Percentiles rank a stretch among this genome's conserved stretches.
These are phyloP conservation scores for Aspergillus ruber DNA, from an alignment of 2,329 filamentous ascomycete genomes.

Conservation along the genomic window DNA sequence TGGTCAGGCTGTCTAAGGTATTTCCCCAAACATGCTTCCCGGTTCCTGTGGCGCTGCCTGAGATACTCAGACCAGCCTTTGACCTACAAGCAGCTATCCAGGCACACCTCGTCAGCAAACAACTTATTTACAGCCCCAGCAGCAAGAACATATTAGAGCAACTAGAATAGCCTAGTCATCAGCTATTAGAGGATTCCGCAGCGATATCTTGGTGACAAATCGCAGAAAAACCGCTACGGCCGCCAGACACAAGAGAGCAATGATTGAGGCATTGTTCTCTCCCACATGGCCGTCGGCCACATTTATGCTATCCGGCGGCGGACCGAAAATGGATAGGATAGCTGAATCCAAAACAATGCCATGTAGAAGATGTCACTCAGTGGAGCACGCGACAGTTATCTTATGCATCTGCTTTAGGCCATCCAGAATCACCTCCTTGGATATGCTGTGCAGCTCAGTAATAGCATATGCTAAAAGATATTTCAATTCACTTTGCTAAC, in stretches of 20 bases:
- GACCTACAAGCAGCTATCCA: not conserved
- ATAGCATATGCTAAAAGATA: no score
- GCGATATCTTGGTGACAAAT: conserved; percentile 5
- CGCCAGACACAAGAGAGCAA: conserved; percentile 5
- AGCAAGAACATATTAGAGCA: conserved; percentile 4
- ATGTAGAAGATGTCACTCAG: no score
- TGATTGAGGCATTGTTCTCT: conserved; percentile 7
- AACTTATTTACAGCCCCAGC: no score
- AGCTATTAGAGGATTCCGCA: conserved; percentile 6
- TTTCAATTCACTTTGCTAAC: no score
- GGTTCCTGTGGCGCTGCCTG: not conserved
- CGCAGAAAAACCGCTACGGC: conserved; percentile 8
- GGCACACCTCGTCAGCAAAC: not conserved
- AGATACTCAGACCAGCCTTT: conserved; percentile 3
- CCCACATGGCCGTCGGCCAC: conserved; percentile 2
- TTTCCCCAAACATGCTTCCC: no score
- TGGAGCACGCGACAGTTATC: no score
- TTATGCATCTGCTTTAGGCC: no score
- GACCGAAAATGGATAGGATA: conserved; percentile 6
- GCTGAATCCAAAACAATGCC: no score
- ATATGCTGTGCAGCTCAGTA: no score
- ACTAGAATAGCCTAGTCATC: conserved; percentile 12
- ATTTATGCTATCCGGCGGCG: conserved; percentile 5
- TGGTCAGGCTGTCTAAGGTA: not conserved
- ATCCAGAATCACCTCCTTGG: no score